phyloP scores from a whole-genome alignment of 768 basidiomycete genomes.

The Lactifluus volemus region DNA sequence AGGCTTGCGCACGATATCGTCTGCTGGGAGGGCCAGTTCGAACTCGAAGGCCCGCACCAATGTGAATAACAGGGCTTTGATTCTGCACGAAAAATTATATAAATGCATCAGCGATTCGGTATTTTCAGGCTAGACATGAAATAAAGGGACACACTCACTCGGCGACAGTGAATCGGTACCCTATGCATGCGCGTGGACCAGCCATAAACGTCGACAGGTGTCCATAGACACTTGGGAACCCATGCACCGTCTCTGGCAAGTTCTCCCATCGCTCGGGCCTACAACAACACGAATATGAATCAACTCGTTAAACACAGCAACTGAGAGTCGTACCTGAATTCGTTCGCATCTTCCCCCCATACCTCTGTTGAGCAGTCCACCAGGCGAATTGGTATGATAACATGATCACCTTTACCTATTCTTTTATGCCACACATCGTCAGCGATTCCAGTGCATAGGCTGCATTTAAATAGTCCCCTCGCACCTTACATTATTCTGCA shows the following conservation, averaged over 20 bases:
- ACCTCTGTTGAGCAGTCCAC: conserved; percentile 24
- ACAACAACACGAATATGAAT: not conserved
- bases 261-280: conserved; percentile 20
- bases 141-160: conserved; percentile 16
- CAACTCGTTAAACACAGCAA: not conserved
- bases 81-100: conserved; percentile 4
- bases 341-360: conserved; percentile 29
- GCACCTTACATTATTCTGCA: conserved; percentile 14
- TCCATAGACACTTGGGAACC: conserved; percentile 15
- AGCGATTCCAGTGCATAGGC: no score
- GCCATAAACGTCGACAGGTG: conserved; percentile 4
- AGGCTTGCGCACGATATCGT: conserved; percentile 10
- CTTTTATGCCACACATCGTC: not conserved
- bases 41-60: conserved; percentile 23
- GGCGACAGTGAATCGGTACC: conserved; percentile 24
- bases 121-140: no score
- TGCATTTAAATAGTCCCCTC: not conserved
- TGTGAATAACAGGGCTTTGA: conserved; percentile 23
- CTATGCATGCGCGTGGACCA: conserved; percentile 23
- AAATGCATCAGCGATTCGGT: no score
- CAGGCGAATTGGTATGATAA: conserved; percentile 22
- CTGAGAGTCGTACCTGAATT: conserved; percentile 20
- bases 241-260: conserved; percentile 7
- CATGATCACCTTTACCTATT: conserved; percentile 14
- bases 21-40: conserved; percentile 12